phyloP scores from a whole-genome alignment of 164 flowering plant genomes.

The Malania oleifera region DNA sequence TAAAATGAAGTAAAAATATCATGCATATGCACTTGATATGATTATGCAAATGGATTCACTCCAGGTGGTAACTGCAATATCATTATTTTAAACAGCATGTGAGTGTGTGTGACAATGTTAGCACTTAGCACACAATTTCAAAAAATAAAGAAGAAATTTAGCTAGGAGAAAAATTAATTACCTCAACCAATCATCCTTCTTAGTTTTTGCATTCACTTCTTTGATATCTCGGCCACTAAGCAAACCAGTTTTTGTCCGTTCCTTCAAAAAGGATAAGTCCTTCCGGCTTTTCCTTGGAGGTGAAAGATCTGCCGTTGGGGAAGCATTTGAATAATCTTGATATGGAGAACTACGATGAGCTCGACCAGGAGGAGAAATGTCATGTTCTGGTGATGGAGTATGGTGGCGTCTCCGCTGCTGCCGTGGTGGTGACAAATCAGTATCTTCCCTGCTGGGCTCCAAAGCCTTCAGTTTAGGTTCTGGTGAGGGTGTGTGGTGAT shows the following conservation, averaged over 20 bases:
- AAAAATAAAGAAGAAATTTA: too few species aligned
- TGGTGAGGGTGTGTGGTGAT: background rate
- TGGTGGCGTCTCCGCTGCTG: background rate
- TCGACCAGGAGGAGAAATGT: background rate
- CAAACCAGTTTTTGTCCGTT: constrained; percentile 1
- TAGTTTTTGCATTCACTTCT: constrained; percentile 1
- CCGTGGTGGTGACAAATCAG: background rate
- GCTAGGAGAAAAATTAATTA: background rate
- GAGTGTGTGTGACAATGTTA: too few species aligned
- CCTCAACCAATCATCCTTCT: background rate
- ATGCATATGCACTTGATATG: too few species aligned
- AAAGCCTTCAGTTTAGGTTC: background rate
- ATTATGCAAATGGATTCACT: too few species aligned
- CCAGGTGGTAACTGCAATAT: too few species aligned
- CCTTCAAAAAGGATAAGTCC: background rate
- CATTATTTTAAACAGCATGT: too few species aligned
- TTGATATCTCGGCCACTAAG: constrained; percentile 2
- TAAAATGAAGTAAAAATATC: too few species aligned
- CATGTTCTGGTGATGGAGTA: background rate
- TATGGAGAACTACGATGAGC: background rate
- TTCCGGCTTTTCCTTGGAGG: background rate
- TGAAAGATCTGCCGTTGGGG: background rate
- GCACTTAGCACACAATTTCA: too few species aligned
- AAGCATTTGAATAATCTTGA: background rate
- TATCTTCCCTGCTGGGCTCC: background rate